These are phyloP conservation scores for Rutidosis leptorrhynchoides DNA, from an alignment of 129 eudicot species.

Conservation along the genomic window DNA sequence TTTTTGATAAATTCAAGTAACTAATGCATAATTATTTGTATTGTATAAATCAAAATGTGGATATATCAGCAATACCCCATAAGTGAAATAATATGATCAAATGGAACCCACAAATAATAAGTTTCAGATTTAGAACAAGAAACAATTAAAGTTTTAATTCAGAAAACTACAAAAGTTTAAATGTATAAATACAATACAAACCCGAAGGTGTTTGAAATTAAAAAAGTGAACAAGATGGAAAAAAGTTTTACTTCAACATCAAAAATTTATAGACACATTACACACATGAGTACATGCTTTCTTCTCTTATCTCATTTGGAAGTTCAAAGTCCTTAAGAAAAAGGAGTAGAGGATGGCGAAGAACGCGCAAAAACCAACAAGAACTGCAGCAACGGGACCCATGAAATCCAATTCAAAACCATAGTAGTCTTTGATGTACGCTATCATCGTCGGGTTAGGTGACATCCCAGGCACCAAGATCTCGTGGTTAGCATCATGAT, in stretches of 20 bases:
- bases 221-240: constrained; percentile 10
- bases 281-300: not conserved
- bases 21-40: no score
- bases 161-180: not conserved
- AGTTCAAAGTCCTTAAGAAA: constrained; percentile 60
- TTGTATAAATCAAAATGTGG: no score
- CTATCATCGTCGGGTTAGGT: constrained; percentile 31
- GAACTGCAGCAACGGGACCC: constrained; percentile 69
- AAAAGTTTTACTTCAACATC: constrained; percentile 11
- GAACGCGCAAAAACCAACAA: constrained; percentile 58
- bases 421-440: constrained; percentile 42
- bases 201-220: not conserved
- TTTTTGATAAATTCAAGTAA: no score
- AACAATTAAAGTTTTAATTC: not conserved
- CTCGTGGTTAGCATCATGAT: constrained; percentile 43
- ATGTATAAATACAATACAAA: constrained; percentile 22
- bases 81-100: not conserved
- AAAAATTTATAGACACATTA: constrained; percentile 24
- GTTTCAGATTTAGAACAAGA: not conserved
- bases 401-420: constrained; percentile 65
- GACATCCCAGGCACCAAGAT: constrained; percentile 44
- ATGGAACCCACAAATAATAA: no score
- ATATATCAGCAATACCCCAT: not conserved
- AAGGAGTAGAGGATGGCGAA: constrained; percentile 60
- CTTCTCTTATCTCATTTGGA: constrained; percentile 54